A percentile compares a stretch with the other conserved stretches of the same genome.
Evolutionary conservation across 2,329 filamentous ascomycete genomes (phyloP).

Genomic region (Pyricularia sp.): DNA sequence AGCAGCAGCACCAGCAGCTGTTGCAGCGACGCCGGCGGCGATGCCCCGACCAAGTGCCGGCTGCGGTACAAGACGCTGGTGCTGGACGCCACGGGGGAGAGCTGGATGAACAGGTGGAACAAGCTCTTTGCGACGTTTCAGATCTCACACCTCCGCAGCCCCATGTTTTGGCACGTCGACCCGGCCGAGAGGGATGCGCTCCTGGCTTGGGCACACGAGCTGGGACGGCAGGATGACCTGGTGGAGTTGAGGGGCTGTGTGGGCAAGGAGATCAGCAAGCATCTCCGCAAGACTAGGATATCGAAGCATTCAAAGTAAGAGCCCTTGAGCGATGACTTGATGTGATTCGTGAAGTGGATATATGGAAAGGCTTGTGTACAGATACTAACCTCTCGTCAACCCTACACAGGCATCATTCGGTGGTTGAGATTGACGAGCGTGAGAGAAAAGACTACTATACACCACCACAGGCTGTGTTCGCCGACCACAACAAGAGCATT

Average conservation of each 20-base stretch:
- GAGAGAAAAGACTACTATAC: constrained; percentile 63
- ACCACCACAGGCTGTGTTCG: constrained; percentile 52
- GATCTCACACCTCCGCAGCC: constrained; percentile 65
- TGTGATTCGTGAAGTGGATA: background rate
- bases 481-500: constrained; percentile 50
- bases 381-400: background rate
- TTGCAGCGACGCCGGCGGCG: background rate
- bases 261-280: constrained; percentile 72
- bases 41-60: constrained; percentile 6
- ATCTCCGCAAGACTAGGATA: constrained; percentile 56
- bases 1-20: background rate
- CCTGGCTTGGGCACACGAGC: constrained; percentile 56
- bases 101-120: constrained; percentile 67
- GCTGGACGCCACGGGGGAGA: constrained; percentile 52
- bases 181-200: constrained; percentile 66
- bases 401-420: constrained; percentile 25
- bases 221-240: constrained; percentile 52
- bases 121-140: constrained; percentile 57
- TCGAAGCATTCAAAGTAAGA: constrained; percentile 20
- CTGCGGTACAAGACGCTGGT: constrained; percentile 33
- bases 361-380: background rate
- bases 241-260: constrained; percentile 65
- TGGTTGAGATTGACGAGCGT: constrained; percentile 51
- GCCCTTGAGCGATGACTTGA: background rate
- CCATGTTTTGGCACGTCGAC: constrained; percentile 78